Conservation (phyloP, 2,329 filamentous ascomycete genomes). For the Fusarium stilboides region DNA sequence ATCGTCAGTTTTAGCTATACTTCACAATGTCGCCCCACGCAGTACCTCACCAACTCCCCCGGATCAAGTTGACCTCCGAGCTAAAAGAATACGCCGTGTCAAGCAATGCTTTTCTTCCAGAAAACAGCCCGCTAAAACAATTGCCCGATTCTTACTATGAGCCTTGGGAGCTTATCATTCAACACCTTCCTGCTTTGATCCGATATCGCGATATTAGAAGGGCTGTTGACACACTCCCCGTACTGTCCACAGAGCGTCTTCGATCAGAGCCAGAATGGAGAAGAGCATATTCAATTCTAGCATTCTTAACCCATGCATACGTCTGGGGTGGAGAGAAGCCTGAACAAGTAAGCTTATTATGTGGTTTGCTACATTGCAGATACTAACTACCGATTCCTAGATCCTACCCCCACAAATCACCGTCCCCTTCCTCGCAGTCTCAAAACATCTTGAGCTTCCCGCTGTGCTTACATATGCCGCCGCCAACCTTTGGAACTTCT, state of each 20-base stretch:
- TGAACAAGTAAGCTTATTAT: slow-evolving; percentile 70
- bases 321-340: slow-evolving; percentile 89
- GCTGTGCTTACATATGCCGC: slow-evolving; percentile 93
- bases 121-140: slow-evolving; percentile 74
- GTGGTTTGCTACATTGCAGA: fast-evolving
- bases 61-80: slow-evolving; percentile 45
- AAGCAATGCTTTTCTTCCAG: slow-evolving; percentile 82
- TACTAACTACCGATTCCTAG: slow-evolving; percentile 55
- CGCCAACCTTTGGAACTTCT: slow-evolving; percentile 92
- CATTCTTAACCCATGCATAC: slow-evolving; percentile 87
- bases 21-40: slow-evolving; percentile 62
- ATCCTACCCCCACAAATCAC: slow-evolving; percentile 82
- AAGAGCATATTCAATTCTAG: slow-evolving; percentile 83
- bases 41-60: slow-evolving; percentile 43
- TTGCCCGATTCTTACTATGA: slow-evolving; percentile 82
- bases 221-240: slow-evolving; percentile 75
- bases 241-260: slow-evolving; percentile 77
- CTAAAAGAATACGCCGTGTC: slow-evolving; percentile 58
- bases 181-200: slow-evolving; percentile 77
- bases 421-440: slow-evolving; percentile 81
- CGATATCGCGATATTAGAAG: slow-evolving; percentile 72
- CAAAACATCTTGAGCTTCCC: slow-evolving; percentile 82
- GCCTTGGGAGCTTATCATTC: slow-evolving; percentile 82
- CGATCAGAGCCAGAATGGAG: slow-evolving; percentile 80
- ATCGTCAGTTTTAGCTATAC: neutral